Evolutionary conservation across 176 grass and related monocot species (phyloP).

Genomic region (Phoenix dactylifera): DNA sequence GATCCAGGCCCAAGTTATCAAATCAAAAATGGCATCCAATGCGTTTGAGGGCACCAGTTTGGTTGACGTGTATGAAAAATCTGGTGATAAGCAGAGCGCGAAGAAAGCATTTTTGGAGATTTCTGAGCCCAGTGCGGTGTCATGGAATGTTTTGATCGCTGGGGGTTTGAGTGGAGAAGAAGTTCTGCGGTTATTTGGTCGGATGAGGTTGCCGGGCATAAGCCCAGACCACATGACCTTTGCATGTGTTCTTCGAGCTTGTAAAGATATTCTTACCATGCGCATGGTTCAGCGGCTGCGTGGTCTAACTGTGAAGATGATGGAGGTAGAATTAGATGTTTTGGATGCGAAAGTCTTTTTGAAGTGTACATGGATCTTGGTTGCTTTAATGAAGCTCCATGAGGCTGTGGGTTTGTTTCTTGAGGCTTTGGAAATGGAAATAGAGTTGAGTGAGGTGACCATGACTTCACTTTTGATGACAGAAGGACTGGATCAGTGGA

Average conservation of each 20-base stretch:
- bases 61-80: slow-evolving; percentile 31
- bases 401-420: slow-evolving; percentile 8
- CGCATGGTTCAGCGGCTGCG: slow-evolving; percentile 17
- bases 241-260: slow-evolving; percentile 29
- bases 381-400: slow-evolving; percentile 21
- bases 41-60: slow-evolving; percentile 20
- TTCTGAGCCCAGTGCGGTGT: slow-evolving; percentile 32
- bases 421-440: slow-evolving; percentile 21
- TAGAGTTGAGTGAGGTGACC: background rate
- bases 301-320: slow-evolving; percentile 20
- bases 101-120: slow-evolving; percentile 21
- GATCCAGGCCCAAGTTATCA: slow-evolving; percentile 23
- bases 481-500: too few species aligned
- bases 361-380: slow-evolving; percentile 27
- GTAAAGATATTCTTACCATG: slow-evolving; percentile 1
- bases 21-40: slow-evolving; percentile 18
- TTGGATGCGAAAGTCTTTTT: slow-evolving; percentile 25
- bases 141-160: slow-evolving; percentile 32
- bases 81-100: slow-evolving; percentile 11
- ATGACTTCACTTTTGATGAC: too few species aligned
- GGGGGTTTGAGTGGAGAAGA: slow-evolving; percentile 18
- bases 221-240: slow-evolving; percentile 31
- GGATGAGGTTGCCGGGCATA: slow-evolving; percentile 18
- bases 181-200: slow-evolving; percentile 14
- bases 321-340: slow-evolving; percentile 16